These are phyloP conservation scores for Xerocomellus intermedius DNA, from an alignment of 768 basidiomycete species.

Conservation along the genomic window DNA sequence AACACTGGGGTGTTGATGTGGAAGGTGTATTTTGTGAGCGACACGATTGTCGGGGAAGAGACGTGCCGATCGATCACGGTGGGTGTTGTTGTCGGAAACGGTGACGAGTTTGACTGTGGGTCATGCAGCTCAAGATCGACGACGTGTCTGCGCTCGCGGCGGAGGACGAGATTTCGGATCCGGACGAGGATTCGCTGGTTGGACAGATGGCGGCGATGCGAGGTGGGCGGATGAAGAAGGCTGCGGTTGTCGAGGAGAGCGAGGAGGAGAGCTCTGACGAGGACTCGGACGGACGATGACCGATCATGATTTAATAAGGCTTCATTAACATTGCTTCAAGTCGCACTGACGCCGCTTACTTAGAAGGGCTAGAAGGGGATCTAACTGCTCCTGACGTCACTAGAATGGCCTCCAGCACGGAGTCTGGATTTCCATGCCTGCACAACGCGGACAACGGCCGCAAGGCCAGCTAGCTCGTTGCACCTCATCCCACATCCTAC, in stretches of 20 bases:
- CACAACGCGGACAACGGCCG: no score
- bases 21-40: conserved; percentile 82
- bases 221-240: conserved; percentile 80
- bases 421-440: no score
- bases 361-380: no score
- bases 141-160: conserved; percentile 56
- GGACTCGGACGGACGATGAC: no score
- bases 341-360: no score
- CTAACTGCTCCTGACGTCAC: no score
- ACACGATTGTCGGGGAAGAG: conserved; percentile 87
- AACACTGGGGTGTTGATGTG: conserved; percentile 83
- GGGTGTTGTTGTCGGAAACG: conserved; percentile 28
- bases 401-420: no score
- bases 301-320: no score
- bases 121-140: conserved; percentile 75
- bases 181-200: conserved; percentile 93
- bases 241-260: conserved; percentile 35
- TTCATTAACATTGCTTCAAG: no score
- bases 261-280: conserved; percentile 30
- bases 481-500: no score
- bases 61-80: conserved; percentile 68
- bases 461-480: no score
- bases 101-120: conserved; percentile 5
- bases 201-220: conserved; percentile 98
- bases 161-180: conserved; percentile 94